Base-by-base conservation (phyloP, 441 rosid species). In the Bocquillonia castaneifolia region DNA sequence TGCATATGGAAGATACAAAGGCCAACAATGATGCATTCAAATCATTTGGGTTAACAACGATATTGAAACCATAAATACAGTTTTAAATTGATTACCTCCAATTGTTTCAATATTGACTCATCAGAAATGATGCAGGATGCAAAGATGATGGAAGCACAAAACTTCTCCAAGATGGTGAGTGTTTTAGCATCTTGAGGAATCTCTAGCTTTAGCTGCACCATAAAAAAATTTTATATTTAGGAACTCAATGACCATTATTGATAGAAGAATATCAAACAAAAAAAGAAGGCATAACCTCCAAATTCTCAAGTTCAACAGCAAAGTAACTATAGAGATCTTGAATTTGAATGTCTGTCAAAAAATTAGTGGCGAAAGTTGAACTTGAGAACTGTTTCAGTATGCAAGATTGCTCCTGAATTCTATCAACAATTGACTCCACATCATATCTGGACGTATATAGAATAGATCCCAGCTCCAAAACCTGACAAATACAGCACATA, bases 81-180 rank as follows among this genome's bases (percentile, higher is more conserved):
- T 18, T 62, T 67, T 51, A 73, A 64, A 50, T 70, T 69, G 28
- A 72, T 69, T 87, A 94, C 99, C 99, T 90, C 93, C 66, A 90
- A 82, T 78, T 88, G 92, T 70, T 87, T 84, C 71, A 85, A 72
- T 59, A 74, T 74, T 59, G 89, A 73, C 79, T 88, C 89, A 80
- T 91, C 85, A 45, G 88, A 85, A 72, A 94, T 81, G 66, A 85
- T 76, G 74, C 96, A 87, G 64, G 77, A 76, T 9, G 85, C 88
- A 70, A 85, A 59, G 66, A 80, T 70, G 70, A 84, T 57, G 32
- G 75, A 79, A 60, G 88, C 77, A 67, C 82, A 71, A 76, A 85
- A 82, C 74, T 82, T 88, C 81, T 90, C 92, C 75, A 91, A 47
- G 68, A 91, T 68, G 66, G 74, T 40, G 50, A 84, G 59, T 67